Evolutionary conservation across 2,329 filamentous ascomycete species (phyloP), one percentile per base, ranked within the genome.

Genomic region (Fusarium transvaalense): DNA sequence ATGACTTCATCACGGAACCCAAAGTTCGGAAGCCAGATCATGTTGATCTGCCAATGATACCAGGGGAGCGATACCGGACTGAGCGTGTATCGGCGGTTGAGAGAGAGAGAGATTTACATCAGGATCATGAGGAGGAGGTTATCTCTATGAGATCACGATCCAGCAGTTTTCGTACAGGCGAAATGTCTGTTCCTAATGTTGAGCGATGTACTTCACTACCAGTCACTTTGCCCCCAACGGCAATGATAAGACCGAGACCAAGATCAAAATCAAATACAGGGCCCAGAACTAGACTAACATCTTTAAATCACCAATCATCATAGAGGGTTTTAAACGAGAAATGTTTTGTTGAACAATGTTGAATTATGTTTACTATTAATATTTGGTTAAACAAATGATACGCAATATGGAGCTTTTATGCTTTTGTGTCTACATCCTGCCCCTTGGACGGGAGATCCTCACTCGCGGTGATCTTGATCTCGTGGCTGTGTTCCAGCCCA

Each of bases 1-100:
- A 81, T 3, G 78, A 84, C n/a, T 80, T 78, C 2, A 67, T 67
- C 2, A 67, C 57, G 1, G 51, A 67, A 17, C 58, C 48, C 4
- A 50, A 31, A 5, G 19, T 12, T 6, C 48, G 51, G 4, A 42
- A 42, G 2, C 15, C 32, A 9, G 35, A 42, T 6, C 52, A 15
- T 4, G 52, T 67, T 37, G 64, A 67, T 15, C 7, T 67, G 0
- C 64, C 64, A 1, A 47, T 42, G 48, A 48, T 68, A 19, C 65
- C 65, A 2, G 65, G 60, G 2, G 65, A 68, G 6, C 6, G 13
- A 0, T 48, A 54, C 12, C 25, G 51, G 1, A 61, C 32, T 10
- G 5, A 32, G 2, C 41, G 55, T 2, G 34, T 61, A 1, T 43
- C 35, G 0, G 46, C 25, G 0, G 32, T 53, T 2, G 47, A 66